These are phyloP conservation scores for Curvularia spicifera DNA, from an alignment of 2,329 filamentous ascomycete species.

Conservation along the genomic window DNA sequence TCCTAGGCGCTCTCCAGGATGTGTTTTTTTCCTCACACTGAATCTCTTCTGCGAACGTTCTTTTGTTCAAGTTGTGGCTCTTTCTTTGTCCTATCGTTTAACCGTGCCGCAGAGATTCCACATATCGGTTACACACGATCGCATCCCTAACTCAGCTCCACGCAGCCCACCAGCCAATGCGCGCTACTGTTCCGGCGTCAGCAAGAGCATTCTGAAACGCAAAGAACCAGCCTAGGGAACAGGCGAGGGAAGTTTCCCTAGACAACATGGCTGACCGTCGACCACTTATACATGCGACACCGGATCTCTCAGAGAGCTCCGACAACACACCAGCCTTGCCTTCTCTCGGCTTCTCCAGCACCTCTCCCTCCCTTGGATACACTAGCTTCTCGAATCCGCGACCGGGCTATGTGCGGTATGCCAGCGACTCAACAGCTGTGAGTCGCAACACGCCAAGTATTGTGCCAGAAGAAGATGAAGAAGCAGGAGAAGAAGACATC, in stretches of 20 bases:
- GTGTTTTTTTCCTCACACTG: not conserved
- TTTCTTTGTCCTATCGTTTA: not conserved
- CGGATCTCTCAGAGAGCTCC: constrained; percentile 37
- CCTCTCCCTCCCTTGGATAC: constrained; percentile 33
- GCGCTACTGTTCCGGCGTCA: constrained; percentile 3
- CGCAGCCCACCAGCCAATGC: constrained; percentile 9
- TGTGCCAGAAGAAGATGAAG: constrained; percentile 40
- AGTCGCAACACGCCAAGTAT: constrained; percentile 39
- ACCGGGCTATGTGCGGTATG: constrained; percentile 46
- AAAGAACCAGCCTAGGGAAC: constrained; percentile 16
- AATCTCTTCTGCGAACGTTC: not conserved
- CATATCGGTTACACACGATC: constrained; percentile 9
- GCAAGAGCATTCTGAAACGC: constrained; percentile 25
- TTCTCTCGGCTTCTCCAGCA: constrained; percentile 35
- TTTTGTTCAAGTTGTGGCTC: not conserved
- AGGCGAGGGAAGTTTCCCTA: constrained; percentile 1
- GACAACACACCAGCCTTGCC: constrained; percentile 38
- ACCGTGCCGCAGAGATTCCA: constrained; percentile 1
- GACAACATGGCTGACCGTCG: constrained; percentile 41
- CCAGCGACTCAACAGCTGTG: constrained; percentile 44
- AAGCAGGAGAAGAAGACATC: constrained; percentile 47
- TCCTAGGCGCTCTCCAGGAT: constrained; percentile 1
- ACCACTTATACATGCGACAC: constrained; percentile 37
- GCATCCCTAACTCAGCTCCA: not conserved
- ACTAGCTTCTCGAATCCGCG: constrained; percentile 38